Conservation (phyloP, 768 basidiomycete genomes). For the Agaricus sinodeliciosus region DNA sequence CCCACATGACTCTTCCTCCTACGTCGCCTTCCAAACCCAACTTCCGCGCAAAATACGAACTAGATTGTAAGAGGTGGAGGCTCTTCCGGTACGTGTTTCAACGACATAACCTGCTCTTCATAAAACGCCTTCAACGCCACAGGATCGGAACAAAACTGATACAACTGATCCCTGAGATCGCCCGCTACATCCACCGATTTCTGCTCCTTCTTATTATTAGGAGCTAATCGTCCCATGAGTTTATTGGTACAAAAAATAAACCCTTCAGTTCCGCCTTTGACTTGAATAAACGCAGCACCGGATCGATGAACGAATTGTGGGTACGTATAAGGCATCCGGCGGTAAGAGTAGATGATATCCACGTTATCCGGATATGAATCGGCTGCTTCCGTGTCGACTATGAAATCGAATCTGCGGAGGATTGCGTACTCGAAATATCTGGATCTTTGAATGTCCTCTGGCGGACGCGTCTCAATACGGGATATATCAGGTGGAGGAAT, state of each 20-base stretch:
- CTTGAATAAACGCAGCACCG: constrained; percentile 87
- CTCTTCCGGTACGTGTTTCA: constrained; percentile 40
- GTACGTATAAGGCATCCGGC: constrained; percentile 67
- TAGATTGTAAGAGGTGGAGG: constrained; percentile 47
- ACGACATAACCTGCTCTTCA: constrained; percentile 54
- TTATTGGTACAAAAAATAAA: constrained; percentile 90
- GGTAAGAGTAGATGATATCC: constrained; percentile 86
- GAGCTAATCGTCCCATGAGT: constrained; percentile 64
- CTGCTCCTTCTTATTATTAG: constrained; percentile 50
- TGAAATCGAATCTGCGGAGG: constrained; percentile 71
- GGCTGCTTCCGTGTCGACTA: constrained; percentile 77
- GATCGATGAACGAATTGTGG: constrained; percentile 91
- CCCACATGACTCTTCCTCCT: no score
- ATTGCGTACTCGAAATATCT: constrained; percentile 82
- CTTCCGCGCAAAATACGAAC: background rate
- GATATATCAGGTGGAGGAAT: constrained; percentile 66
- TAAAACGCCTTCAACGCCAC: constrained; percentile 58
- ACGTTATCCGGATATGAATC: constrained; percentile 73
- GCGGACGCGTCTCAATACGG: constrained; percentile 60
- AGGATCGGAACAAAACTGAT: constrained; percentile 59
- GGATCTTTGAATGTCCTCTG: constrained; percentile 56
- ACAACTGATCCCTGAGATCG: constrained; percentile 51
- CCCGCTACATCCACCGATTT: constrained; percentile 55
- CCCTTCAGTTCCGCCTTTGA: constrained; percentile 70
- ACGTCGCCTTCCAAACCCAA: no score